These are phyloP conservation scores for Yamadazyma olivae DNA, from an alignment of 805 yeast genomes.

Conservation along the genomic window DNA sequence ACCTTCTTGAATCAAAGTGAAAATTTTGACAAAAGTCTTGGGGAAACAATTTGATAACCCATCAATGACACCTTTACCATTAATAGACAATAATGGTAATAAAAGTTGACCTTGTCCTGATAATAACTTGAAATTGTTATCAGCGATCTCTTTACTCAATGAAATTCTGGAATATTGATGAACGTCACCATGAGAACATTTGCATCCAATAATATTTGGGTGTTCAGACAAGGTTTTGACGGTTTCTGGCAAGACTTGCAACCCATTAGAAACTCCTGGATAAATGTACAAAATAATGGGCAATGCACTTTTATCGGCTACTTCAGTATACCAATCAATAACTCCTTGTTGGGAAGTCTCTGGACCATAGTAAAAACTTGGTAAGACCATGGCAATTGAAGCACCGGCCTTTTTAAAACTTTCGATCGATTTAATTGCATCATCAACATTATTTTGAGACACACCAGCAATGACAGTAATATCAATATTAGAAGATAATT, in stretches of 20 bases:
- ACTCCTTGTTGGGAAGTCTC: slow-evolving; percentile 29
- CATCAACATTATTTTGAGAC: slow-evolving; percentile 41
- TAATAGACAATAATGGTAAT: slow-evolving; percentile 12
- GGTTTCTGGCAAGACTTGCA: slow-evolving; percentile 17
- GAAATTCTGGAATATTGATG: slow-evolving; percentile 11
- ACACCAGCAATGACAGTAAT: slow-evolving; percentile 48
- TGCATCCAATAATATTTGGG: slow-evolving; percentile 28
- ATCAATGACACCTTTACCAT: slow-evolving; percentile 13
- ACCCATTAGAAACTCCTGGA: slow-evolving; percentile 30
- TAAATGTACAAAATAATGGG: slow-evolving; percentile 30
- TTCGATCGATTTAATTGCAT: slow-evolving; percentile 40
- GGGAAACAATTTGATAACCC: slow-evolving; percentile 14
- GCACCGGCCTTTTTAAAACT: slow-evolving; percentile 36
- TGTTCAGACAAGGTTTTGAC: slow-evolving; percentile 19
- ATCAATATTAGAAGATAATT: slow-evolving; percentile 20
- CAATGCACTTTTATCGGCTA: slow-evolving; percentile 24
- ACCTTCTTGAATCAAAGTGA: slow-evolving; percentile 3
- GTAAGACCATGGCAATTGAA: slow-evolving; percentile 34
- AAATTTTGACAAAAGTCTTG: slow-evolving; percentile 10
- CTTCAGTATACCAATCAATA: slow-evolving; percentile 20
- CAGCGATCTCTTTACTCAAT: slow-evolving; percentile 4
- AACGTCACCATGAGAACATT: slow-evolving; percentile 18
- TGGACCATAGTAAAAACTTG: slow-evolving; percentile 47
- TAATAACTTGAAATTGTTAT: slow-evolving; percentile 13
- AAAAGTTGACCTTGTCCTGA: slow-evolving; percentile 17